Base-by-base conservation (phyloP, 2,329 filamentous ascomycete genomes). In the Penicillium hesseltinei region DNA sequence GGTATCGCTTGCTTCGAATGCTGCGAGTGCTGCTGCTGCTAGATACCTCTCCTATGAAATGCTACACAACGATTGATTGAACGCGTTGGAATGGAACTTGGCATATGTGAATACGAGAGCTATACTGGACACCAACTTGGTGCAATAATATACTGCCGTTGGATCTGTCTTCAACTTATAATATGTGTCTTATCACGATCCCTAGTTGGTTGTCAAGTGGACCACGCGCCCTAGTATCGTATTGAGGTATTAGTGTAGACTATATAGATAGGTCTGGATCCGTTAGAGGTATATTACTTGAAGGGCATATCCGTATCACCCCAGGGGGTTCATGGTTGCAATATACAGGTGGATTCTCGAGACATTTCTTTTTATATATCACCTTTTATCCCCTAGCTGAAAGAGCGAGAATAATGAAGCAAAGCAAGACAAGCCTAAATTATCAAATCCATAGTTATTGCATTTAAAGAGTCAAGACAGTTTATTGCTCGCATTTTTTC, bases 11-110 rank as follows among this genome's bases (percentile, higher is more conserved):
- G 54, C 35, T 52, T 56, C 35, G 54, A 56, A 21, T 56, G 54
- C 48, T 56, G 48, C 29, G 54, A 56, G 21, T 56, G 54, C 48
- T 56, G 54, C 48, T 56, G 54, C 54, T 56, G 54, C 54, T 56
- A 56, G 35, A 46, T 29, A 23, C 25, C 2, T 25, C 15, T 25
- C 5, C 25, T 33, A 31, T 27, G 48, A 21, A 31, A 39, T 38
- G 2, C 13, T 43, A 19, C 25, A 56, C 8, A 19, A 10, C 21
- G 47, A 31, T 38, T 10, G 27, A 40, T 40, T 40, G 15, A 36
- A 27, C 10, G 17, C 9, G 42, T 35, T 52, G 35, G 21, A 35
- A 23, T 53, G 43, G 35, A 15, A 31, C 15, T 13, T 4, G 23
- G 35, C 3, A 21, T 27, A 11, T 52, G 27, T 42, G 36, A 43